Evolutionary conservation across 257 asterid species (phyloP).

Genomic region (Dorcoceras hygrometricum): DNA sequence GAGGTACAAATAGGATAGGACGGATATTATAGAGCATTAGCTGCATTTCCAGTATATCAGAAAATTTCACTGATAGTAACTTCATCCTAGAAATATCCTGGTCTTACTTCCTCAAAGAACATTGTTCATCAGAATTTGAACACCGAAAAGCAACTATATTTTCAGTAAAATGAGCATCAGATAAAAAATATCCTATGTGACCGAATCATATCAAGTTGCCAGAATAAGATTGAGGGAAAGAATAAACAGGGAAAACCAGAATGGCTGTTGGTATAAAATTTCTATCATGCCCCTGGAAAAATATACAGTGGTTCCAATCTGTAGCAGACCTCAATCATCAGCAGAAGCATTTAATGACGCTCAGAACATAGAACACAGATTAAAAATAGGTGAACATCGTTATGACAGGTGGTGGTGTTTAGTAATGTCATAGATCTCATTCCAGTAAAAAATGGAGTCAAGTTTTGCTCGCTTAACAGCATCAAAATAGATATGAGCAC

Average conservation of each 20-base stretch:
- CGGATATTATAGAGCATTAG: not conserved
- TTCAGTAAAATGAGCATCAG: not conserved
- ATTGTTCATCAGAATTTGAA: constrained; percentile 15
- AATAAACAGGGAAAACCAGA: no score
- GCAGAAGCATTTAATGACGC: constrained; percentile 10
- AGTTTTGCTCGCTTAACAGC: constrained; percentile 16
- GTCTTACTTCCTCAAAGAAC: constrained; percentile 2
- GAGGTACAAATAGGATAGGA: constrained; percentile 6
- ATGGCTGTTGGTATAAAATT: no score
- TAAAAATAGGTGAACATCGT: constrained; percentile 10
- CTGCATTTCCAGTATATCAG: constrained; percentile 1
- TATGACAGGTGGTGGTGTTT: constrained; percentile 16
- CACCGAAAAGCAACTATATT: no score
- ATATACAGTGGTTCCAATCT: not conserved
- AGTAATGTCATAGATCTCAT: constrained; percentile 9
- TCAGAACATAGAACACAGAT: not conserved
- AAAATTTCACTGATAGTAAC: constrained; percentile 6
- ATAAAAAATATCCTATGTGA: not conserved
- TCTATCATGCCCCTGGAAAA: no score
- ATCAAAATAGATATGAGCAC: not conserved
- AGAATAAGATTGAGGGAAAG: not conserved
- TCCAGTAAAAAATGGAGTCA: constrained; percentile 13
- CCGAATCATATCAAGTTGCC: not conserved
- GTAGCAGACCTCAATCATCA: not conserved
- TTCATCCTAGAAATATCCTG: constrained; percentile 7